These are phyloP conservation scores for Osmanthus fragrans DNA, from an alignment of 257 asterid species.

Conservation along the genomic window DNA sequence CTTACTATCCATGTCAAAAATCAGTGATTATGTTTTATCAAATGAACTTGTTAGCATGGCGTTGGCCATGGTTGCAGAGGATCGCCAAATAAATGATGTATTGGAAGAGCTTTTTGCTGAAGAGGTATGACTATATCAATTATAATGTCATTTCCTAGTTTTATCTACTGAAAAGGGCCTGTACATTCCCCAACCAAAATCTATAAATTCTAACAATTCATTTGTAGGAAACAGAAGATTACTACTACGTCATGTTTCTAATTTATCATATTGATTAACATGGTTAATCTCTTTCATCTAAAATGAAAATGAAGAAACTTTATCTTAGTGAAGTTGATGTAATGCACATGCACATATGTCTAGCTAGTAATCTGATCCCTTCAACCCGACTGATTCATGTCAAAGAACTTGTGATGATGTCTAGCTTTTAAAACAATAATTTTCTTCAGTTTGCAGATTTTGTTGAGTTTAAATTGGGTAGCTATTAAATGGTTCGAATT, in stretches of 20 bases:
- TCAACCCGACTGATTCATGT: not conserved
- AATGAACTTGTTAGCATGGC: conserved; percentile 97
- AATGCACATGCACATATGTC: not conserved
- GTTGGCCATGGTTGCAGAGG: conserved; percentile 93
- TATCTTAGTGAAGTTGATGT: not conserved
- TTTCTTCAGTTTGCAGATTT: not conserved
- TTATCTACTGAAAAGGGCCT: not conserved
- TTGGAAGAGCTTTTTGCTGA: conserved; percentile 91
- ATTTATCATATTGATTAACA: not conserved
- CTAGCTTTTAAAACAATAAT: not conserved
- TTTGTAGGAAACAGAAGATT: not conserved
- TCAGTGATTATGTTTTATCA: conserved; percentile 85
- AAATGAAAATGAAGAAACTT: not conserved
- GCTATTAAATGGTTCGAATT: not conserved
- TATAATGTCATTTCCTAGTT: not conserved
- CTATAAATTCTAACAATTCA: not conserved
- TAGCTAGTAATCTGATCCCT: not conserved
- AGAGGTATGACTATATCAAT: conserved; percentile 50
- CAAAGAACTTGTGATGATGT: not conserved
- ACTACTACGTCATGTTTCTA: not conserved
- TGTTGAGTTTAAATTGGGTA: not conserved
- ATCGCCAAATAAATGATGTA: conserved; percentile 85
- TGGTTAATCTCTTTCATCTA: not conserved
- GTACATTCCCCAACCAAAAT: not conserved
- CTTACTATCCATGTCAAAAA: conserved; percentile 77